Conservation (phyloP, 2,329 filamentous ascomycete genomes). For the Ophiostoma triangulosporum region DNA sequence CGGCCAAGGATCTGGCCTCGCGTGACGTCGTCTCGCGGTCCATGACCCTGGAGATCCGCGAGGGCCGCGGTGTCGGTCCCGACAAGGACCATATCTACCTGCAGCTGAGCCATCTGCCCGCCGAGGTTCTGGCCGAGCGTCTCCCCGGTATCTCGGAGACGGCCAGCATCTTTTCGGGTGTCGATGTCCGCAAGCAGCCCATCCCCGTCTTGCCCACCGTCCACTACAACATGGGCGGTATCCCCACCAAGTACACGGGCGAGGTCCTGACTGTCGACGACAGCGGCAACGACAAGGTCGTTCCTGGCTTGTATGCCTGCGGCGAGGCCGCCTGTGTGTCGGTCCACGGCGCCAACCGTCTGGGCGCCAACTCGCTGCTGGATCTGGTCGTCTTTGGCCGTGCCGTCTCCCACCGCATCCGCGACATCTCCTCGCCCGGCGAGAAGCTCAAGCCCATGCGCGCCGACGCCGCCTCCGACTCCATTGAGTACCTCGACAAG, state of each 20-base stretch:
- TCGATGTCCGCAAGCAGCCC: constrained; percentile 93
- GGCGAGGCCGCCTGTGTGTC: constrained; percentile 96
- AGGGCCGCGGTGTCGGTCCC: constrained; percentile 89
- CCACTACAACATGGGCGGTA: constrained; percentile 99
- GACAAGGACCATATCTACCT: constrained; percentile 99
- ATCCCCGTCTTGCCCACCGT: constrained; percentile 94
- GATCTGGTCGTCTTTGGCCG: constrained; percentile 96
- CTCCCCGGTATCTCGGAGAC: constrained; percentile 98
- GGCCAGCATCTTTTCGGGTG: constrained; percentile 89
- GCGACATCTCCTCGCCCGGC: constrained; percentile 82
- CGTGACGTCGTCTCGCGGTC: constrained; percentile 94
- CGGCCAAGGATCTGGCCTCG: constrained; percentile 91
- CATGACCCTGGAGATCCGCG: constrained; percentile 97
- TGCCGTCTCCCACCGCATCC: constrained; percentile 93
- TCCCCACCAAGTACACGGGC: constrained; percentile 92
- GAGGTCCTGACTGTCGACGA: constrained; percentile 86
- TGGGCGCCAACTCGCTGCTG: constrained; percentile 95
- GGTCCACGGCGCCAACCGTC: constrained; percentile 93
- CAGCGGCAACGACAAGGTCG: constrained; percentile 77
- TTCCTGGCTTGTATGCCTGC: constrained; percentile 89
- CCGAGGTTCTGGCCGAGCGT: constrained; percentile 87
- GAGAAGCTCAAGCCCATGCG: constrained; percentile 64
- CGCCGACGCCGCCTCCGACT: constrained; percentile 77
- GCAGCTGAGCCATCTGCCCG: constrained; percentile 86
- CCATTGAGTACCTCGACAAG: constrained; percentile 75